Conservation (phyloP, 257 asterid genomes). For the Rehmannia glutinosa region DNA sequence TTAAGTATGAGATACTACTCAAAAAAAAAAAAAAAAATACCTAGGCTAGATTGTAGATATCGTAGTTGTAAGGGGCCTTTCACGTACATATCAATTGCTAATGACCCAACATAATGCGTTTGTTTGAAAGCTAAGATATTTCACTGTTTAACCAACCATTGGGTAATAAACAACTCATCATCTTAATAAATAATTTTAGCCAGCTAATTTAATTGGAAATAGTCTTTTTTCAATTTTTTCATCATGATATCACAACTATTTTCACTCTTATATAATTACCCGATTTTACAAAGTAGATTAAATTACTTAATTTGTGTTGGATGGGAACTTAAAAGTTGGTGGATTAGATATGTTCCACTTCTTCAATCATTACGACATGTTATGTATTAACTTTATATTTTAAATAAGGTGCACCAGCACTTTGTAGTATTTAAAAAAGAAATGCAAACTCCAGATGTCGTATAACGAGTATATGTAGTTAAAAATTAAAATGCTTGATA, state of each 20-base stretch:
- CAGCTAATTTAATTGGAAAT: conserved; percentile 11
- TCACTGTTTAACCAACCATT: conserved; percentile 31
- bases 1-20: no score
- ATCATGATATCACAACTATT: conserved; percentile 4
- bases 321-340: conserved; percentile 3
- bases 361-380: neutral
- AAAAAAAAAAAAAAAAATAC: no score
- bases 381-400: neutral
- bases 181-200: neutral
- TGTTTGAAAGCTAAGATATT: conserved; percentile 48
- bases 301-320: neutral
- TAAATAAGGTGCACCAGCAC: neutral
- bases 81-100: conserved; percentile 22
- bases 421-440: neutral
- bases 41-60: neutral
- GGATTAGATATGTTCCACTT: neutral
- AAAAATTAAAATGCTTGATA: no score
- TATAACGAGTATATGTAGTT: no score
- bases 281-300: neutral
- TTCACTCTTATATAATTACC: neutral
- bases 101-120: conserved; percentile 24
- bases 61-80: conserved; percentile 41
- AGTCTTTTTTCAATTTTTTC: conserved; percentile 12
- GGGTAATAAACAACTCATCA: conserved; percentile 11
- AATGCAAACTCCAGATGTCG: neutral